A percentile compares a stretch with the other conserved stretches of the same genome.
phyloP scores from a whole-genome alignment of 306 rosid species.

The Cicer pinnatifidum region DNA sequence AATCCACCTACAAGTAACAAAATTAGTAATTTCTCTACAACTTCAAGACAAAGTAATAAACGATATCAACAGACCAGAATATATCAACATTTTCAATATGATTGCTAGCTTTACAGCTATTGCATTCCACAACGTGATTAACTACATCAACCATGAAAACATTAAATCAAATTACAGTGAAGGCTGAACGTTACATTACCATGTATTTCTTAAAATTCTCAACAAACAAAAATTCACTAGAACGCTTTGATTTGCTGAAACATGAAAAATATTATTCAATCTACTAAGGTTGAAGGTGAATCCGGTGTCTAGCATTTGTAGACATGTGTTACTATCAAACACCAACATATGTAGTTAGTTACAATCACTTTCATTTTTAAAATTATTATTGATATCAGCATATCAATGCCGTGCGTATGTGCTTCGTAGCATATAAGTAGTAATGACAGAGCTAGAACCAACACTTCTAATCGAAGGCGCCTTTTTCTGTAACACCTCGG shows the following conservation, averaged over 20 bases:
- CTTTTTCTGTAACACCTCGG: no score
- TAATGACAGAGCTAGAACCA: no score
- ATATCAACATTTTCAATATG: not conserved
- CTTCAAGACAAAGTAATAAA: not conserved
- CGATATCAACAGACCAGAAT: slow-evolving; percentile 20
- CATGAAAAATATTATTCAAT: slow-evolving; percentile 20
- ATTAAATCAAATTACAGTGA: not conserved
- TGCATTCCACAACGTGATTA: not conserved
- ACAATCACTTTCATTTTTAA: no score
- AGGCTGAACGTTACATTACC: not conserved
- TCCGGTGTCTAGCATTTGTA: no score
- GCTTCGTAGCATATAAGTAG: no score
- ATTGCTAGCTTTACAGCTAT: not conserved
- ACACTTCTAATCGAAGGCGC: no score
- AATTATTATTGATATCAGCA: no score
- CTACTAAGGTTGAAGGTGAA: not conserved
- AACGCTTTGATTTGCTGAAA: slow-evolving; percentile 15
- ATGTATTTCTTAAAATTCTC: not conserved
- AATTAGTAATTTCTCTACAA: slow-evolving; percentile 14
- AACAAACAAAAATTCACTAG: not conserved
- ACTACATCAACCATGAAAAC: not conserved
- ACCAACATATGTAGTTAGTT: no score
- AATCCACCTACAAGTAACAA: slow-evolving; percentile 53
- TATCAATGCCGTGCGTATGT: no score
- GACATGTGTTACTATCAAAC: no score